Percentiles rank a stretch among this genome's conserved stretches.
Evolutionary conservation across 2,329 filamentous ascomycete genomes (phyloP).

Genomic region (Trichophyton rubrum): DNA sequence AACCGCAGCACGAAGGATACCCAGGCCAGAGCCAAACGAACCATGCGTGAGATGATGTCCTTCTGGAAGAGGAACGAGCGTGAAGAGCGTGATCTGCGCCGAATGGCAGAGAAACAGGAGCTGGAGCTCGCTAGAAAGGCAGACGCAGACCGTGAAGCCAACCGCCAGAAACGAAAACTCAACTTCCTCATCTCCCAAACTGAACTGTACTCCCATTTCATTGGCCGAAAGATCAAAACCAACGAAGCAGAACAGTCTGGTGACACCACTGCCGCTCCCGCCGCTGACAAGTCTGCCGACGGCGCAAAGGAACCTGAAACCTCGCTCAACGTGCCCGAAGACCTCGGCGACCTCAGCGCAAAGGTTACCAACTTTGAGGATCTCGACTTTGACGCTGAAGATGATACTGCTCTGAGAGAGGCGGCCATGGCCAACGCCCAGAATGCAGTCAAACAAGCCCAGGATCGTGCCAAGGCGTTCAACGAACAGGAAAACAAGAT

Average conservation of each 20-base stretch:
- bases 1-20: constrained; percentile 99
- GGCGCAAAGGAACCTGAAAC: neutral
- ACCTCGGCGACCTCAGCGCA: constrained; percentile 39
- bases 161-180: constrained; percentile 93
- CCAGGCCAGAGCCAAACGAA: constrained; percentile 89
- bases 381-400: constrained; percentile 88
- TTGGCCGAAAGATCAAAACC: constrained; percentile 98
- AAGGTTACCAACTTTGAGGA: constrained; percentile 92
- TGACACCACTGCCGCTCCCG: constrained; percentile 42
- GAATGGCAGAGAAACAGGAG: constrained; percentile 89
- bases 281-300: constrained; percentile 23
- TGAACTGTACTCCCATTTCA: constrained; percentile 97
- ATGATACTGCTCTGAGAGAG: constrained; percentile 66
- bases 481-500: constrained; percentile 58
- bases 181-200: constrained; percentile 99
- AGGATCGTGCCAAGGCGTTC: constrained; percentile 85
- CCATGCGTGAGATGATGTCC: constrained; percentile 98
- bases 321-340: constrained; percentile 33
- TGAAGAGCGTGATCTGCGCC: constrained; percentile 86
- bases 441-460: constrained; percentile 85
- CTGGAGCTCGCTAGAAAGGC: constrained; percentile 93
- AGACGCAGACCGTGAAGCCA: constrained; percentile 93
- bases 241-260: constrained; percentile 86
- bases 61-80: constrained; percentile 99
- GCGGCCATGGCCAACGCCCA: constrained; percentile 94